These are phyloP conservation scores for Hamamelis virginiana DNA, from an alignment of 164 flowering plant species.

Conservation along the genomic window DNA sequence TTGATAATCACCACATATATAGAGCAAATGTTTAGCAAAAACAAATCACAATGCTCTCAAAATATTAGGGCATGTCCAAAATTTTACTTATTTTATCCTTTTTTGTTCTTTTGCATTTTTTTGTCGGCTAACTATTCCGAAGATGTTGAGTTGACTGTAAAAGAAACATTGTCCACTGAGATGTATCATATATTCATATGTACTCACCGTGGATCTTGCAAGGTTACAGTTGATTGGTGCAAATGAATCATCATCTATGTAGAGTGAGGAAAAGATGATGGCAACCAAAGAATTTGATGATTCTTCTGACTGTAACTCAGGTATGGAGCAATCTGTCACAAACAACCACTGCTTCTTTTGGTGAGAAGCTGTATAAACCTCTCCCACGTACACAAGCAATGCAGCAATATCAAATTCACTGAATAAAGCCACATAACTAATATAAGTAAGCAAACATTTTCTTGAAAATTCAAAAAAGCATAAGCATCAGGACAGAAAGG, in stretches of 20 bases:
- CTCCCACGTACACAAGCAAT: conserved; percentile 72
- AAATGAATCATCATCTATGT: conserved; percentile 40
- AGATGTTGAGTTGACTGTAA: background rate
- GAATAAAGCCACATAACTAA: conserved; percentile 18
- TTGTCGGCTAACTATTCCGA: background rate
- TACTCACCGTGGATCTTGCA: conserved; percentile 72
- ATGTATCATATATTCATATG: background rate
- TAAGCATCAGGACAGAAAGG: conserved; percentile 14
- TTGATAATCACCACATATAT: too few species aligned
- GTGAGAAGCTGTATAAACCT: conserved; percentile 48
- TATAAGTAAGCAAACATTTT: conserved; percentile 12
- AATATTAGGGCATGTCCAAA: background rate
- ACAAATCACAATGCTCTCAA: background rate
- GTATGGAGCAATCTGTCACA: conserved; percentile 68
- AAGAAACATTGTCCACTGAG: background rate
- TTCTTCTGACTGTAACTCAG: conserved; percentile 32
- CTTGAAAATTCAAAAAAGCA: background rate
- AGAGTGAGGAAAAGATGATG: conserved; percentile 64
- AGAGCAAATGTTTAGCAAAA: too few species aligned
- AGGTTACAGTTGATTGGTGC: conserved; percentile 56
- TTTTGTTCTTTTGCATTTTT: background rate
- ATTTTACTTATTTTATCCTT: background rate
- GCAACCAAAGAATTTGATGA: conserved; percentile 66
- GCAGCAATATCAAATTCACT: conserved; percentile 95
- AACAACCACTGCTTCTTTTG: conserved; percentile 92